Conservation (phyloP, 1,284 basidiomycete species). For the Irpex lacteus region DNA sequence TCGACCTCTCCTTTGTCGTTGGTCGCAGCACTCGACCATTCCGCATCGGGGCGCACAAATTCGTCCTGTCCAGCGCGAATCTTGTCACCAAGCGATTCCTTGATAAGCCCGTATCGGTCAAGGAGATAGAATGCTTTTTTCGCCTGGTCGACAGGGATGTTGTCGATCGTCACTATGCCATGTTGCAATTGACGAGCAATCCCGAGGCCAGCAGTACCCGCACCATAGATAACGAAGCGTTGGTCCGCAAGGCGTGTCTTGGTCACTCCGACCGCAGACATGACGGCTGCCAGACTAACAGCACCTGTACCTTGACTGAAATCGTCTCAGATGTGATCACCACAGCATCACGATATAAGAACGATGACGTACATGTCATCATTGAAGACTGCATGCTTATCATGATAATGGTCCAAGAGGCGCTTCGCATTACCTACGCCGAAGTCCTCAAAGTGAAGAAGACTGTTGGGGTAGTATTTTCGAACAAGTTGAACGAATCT, state of each 20-base stretch:
- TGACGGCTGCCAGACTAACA: constrained; percentile 72
- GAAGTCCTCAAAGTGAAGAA: constrained; percentile 80
- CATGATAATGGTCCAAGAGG: constrained; percentile 66
- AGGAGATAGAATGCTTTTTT: constrained; percentile 66
- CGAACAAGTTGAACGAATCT: constrained; percentile 45
- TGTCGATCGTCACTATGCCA: constrained; percentile 66
- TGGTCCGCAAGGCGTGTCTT: constrained; percentile 69
- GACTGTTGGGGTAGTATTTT: constrained; percentile 41
- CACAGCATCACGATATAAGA: background rate
- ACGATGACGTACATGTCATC: constrained; percentile 61
- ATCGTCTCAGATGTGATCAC: background rate
- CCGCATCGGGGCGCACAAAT: constrained; percentile 55
- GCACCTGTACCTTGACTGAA: constrained; percentile 82
- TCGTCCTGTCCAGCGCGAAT: constrained; percentile 52
- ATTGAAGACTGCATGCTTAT: constrained; percentile 73
- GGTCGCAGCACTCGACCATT: constrained; percentile 43
- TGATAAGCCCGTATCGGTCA: constrained; percentile 57
- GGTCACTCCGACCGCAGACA: constrained; percentile 74
- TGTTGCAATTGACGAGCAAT: constrained; percentile 73
- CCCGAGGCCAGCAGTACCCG: constrained; percentile 81
- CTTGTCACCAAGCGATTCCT: constrained; percentile 44
- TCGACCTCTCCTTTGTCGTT: constrained; percentile 44
- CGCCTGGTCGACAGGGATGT: constrained; percentile 55
- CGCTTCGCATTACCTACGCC: constrained; percentile 74
- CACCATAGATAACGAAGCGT: constrained; percentile 76